Evolutionary conservation across 352 stramenopile species (phyloP), one percentile per base, ranked within the genome.

Genomic region (Pythium diclinum): DNA sequence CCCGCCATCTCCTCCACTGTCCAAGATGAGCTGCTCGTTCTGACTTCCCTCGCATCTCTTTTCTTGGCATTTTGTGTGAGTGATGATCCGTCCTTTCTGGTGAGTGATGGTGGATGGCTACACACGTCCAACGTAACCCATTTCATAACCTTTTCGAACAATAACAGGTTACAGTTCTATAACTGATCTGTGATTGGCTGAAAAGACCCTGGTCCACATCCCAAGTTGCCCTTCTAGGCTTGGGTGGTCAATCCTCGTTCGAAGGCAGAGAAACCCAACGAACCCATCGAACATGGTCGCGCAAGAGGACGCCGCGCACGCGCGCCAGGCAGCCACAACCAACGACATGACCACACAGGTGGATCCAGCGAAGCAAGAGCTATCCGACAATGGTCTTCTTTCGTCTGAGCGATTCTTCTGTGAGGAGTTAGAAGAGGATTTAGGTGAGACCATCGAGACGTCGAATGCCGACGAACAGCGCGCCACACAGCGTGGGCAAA

Each of bases 351-450:
- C 40, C 30, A 30, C 4, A 7, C 16, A 28, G 5, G 3, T 38
- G 7, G 60, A 66, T 33, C 48, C 6, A 7, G 11, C 38, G 8
- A 66, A 61, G 60, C 13, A 21, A 46, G 51, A 36, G 7, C 51
- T 48, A 48, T 53, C 51, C n/a, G 51, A 61, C 21, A 36, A n/a
- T 46, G 34, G 13, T 16, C 6, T 25, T 3, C 34, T 36, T 10
- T 59, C 63, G 21, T 75, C 75, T 21, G 65, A 75, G 65, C 84
- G 84, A 46, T 88, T 87, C 70, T 92, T 92, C 70, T 91, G 84
- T 68, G 84, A 91, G 44, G 84, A 91, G 75, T 65, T 92, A 9
- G 82, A 90, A 51, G 81, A 92, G 58, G 83, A 92, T 56, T 65
- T 90, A 4, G 65, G 59, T 6, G 54, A 56, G 40, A 74, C 78